phyloP scores from a whole-genome alignment of 2,329 filamentous ascomycete species.

The Venturia nashicola region DNA sequence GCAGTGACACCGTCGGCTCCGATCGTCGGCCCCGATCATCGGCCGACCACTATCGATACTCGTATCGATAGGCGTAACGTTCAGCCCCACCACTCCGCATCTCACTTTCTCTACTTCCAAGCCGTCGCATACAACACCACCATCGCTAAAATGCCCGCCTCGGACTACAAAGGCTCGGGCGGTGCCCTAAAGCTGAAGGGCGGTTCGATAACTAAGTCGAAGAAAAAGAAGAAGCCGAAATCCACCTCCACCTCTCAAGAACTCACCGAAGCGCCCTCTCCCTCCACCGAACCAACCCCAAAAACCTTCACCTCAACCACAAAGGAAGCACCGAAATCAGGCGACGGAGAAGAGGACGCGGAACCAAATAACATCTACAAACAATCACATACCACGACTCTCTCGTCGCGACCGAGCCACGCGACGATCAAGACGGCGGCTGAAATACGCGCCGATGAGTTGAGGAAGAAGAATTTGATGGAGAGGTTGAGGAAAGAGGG shows the following conservation, averaged over 20 bases:
- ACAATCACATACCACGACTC: constrained; percentile 11
- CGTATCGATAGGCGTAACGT: too few relatives aligned
- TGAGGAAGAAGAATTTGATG: constrained; percentile 66
- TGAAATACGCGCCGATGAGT: constrained; percentile 70
- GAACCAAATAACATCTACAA: neutral
- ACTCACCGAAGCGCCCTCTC: constrained; percentile 8
- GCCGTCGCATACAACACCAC: neutral
- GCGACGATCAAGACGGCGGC: constrained; percentile 61
- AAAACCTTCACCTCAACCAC: constrained; percentile 9
- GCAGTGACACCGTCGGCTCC: too few relatives aligned
- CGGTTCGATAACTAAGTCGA: constrained; percentile 51
- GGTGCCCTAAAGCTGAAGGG: constrained; percentile 83
- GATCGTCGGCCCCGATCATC: too few relatives aligned
- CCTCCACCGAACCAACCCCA: constrained; percentile 10
- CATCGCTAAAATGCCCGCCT: constrained; percentile 46
- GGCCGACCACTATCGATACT: neutral
- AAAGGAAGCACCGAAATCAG: neutral
- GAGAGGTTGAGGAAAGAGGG: constrained; percentile 73
- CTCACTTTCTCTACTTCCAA: neutral
- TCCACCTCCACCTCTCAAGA: constrained; percentile 21
- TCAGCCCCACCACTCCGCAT: neutral
- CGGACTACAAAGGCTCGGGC: constrained; percentile 61
- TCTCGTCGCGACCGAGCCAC: constrained; percentile 13
- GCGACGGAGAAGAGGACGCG: neutral
- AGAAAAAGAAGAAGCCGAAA: constrained; percentile 47